Conservation (phyloP, 345 rosid species). For the Pseudoturritis turrita region DNA sequence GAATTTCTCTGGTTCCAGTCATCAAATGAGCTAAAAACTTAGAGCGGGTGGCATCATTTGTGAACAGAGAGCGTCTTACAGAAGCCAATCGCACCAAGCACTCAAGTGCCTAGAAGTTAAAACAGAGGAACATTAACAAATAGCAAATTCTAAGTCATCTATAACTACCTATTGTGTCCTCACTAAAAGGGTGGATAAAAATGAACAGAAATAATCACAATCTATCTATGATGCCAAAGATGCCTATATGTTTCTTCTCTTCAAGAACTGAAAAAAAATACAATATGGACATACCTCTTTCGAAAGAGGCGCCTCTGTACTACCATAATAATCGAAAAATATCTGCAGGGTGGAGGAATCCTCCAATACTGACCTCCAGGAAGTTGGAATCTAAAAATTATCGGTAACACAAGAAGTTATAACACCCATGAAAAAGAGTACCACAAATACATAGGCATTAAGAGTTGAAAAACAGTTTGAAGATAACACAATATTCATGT, state of each 20-base stretch:
- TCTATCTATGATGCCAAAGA: not conserved
- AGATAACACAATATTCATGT: not conserved
- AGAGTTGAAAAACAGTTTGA: conserved; percentile 1
- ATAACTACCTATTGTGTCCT: not conserved
- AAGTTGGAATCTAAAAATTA: conserved; percentile 65
- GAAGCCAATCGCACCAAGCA: conserved; percentile 98
- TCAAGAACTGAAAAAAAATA: not conserved
- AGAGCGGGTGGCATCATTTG: conserved; percentile 82
- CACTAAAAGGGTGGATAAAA: not conserved
- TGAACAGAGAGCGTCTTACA: conserved; percentile 85
- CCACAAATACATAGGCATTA: not conserved
- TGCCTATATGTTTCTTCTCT: conserved; percentile 2
- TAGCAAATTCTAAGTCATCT: not conserved
- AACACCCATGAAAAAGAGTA: conserved; percentile 4
- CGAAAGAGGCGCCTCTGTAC: conserved; percentile 71
- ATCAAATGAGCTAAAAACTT: conserved; percentile 88
- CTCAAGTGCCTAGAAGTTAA: conserved; percentile 74
- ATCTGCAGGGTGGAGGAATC: conserved; percentile 90
- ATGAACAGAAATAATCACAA: not conserved
- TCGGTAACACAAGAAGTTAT: not conserved
- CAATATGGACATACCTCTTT: conserved; percentile 65
- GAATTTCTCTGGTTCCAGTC: conserved; percentile 95
- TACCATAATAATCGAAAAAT: conserved; percentile 91
- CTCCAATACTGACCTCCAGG: conserved; percentile 90
- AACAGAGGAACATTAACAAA: conserved; percentile 13